Percentiles rank a stretch among this genome's conserved stretches.
phyloP scores from a whole-genome alignment of 2,329 filamentous ascomycete genomes.

The Sarocladiaceae sp. region DNA sequence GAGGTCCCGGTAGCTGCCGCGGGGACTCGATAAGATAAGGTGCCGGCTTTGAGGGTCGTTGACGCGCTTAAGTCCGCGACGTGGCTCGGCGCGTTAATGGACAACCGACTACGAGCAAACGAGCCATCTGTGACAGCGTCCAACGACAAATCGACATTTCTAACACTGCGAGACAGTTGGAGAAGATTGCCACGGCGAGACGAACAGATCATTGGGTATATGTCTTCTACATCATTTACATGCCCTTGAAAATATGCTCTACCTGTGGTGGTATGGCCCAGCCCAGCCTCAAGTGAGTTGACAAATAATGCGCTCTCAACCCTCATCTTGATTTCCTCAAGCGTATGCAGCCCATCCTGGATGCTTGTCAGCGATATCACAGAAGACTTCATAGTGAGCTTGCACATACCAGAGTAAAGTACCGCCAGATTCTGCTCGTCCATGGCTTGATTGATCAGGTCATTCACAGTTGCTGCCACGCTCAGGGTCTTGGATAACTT shows the following conservation, averaged over 20 bases:
- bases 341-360: slow-evolving; percentile 42
- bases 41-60: neutral
- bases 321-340: slow-evolving; percentile 19
- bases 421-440: slow-evolving; percentile 90
- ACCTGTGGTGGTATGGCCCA: too few relatives aligned
- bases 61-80: slow-evolving; percentile 5
- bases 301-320: neutral
- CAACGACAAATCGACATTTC: too few relatives aligned
- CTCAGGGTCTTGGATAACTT: slow-evolving; percentile 93
- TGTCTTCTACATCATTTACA: too few relatives aligned
- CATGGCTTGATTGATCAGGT: slow-evolving; percentile 90
- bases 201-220: too few relatives aligned
- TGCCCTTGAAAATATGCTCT: too few relatives aligned
- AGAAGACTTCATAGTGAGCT: neutral
- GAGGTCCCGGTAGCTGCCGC: slow-evolving; percentile 3
- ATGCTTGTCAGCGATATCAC: slow-evolving; percentile 16
- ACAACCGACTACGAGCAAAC: neutral
- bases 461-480: slow-evolving; percentile 91
- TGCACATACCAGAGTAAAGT: slow-evolving; percentile 67
- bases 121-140: neutral
- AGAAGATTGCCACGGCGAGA: too few relatives aligned
- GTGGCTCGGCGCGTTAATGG: neutral
- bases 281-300: neutral
- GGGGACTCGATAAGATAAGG: slow-evolving; percentile 7
- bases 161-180: too few relatives aligned